Base-by-base conservation (phyloP, 2,329 filamentous ascomycete genomes). In the Aspergillus tanneri region DNA sequence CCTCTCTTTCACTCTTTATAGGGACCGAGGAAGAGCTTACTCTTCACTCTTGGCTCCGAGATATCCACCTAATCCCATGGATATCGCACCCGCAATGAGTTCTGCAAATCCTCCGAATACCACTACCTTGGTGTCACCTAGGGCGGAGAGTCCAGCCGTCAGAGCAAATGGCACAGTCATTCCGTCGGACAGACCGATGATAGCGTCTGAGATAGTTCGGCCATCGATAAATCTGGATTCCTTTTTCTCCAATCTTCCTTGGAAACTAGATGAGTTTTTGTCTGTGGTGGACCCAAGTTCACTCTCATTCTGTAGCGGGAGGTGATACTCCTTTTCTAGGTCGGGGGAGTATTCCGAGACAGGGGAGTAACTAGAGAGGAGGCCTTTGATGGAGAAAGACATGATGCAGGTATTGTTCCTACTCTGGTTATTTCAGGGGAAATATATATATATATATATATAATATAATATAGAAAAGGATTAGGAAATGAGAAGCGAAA, bases 101-200 rank as follows among this genome's bases (percentile, higher is more conserved):
- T 90, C 87, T 4, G 87, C 87, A 23, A 88, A 73, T 5, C 87
- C 87, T 43, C 84, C 87, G 54, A 86, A 82, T 49, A 92, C 81
- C 55, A 87, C 84, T 3, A 86, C 78, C 40, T 77, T 79, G 24
- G 82, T 83, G 63, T 81, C 76, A n/a, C 83, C 83, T 37, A 87
- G 72, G 2, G 72, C 72, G 6, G 65, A 71, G 43, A 91, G 75
- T 11, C 87, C 87, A 0, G 88, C 87, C 0, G 86, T 90, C 28
- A 91, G 74, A 12, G 87, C 87, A 58, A 91, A 91, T 0, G 87
- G 87, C 0, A 91, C 87, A 0, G 87, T 91, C 57, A 91, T 77
- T 12, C 87, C 87, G 62, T 91, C 87, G 0, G 87, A 85, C 58
- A 90, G 83, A 44, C 87, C 87, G 57, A 91, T 85, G 50, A 87